phyloP scores from a whole-genome alignment of 805 yeast species.

The Candida nemodendra region DNA sequence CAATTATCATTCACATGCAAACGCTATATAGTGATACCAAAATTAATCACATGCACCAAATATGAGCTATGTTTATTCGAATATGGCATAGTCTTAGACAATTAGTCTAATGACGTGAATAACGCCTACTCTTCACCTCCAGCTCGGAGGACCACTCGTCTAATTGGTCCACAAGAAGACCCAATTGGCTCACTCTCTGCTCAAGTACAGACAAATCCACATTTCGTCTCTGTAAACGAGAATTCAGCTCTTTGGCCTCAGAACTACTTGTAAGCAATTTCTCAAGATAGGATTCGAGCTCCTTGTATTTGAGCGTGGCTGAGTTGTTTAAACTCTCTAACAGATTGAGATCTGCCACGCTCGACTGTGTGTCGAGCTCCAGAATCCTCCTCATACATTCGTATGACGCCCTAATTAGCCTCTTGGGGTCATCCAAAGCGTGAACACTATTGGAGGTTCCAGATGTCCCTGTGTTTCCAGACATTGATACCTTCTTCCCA shows the following conservation, averaged over 20 bases:
- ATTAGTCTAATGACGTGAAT: no score
- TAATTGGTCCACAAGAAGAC: slow-evolving; percentile 50
- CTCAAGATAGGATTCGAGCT: slow-evolving; percentile 42
- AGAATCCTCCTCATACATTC: slow-evolving; percentile 34
- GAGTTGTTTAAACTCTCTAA: slow-evolving; percentile 58
- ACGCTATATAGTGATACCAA: no score
- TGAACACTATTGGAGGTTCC: no score
- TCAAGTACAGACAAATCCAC: slow-evolving; percentile 33
- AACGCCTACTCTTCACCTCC: slow-evolving; percentile 38
- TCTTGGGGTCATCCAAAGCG: slow-evolving; percentile 23
- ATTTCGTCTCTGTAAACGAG: slow-evolving; percentile 4
- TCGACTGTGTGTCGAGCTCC: slow-evolving; percentile 34
- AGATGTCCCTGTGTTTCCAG: no score
- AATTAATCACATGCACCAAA: no score
- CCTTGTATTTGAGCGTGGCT: slow-evolving; percentile 50
- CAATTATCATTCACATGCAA: no score
- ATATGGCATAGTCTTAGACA: no score
- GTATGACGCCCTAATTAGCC: slow-evolving; percentile 26
- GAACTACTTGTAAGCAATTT: slow-evolving; percentile 18
- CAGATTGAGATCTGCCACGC: slow-evolving; percentile 43
- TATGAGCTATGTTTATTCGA: no score
- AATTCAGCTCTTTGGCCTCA: slow-evolving; percentile 7
- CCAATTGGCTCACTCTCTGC: slow-evolving; percentile 39
- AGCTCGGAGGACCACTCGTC: slow-evolving; percentile 62
- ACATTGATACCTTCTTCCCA: no score